These are phyloP conservation scores for Daldinia childiae DNA, from an alignment of 495 filamentous ascomycete genomes.

Conservation along the genomic window DNA sequence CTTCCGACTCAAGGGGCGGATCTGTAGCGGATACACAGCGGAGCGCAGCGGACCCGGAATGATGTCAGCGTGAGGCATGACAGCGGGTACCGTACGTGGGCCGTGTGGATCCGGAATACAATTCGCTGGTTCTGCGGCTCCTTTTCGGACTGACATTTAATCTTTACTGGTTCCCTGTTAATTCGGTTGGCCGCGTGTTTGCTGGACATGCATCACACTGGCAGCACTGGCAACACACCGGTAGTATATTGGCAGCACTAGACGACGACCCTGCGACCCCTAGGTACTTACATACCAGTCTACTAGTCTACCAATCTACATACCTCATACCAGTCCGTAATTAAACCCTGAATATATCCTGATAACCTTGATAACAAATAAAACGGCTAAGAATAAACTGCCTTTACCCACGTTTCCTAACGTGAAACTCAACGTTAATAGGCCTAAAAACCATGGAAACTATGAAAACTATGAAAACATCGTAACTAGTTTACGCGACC, in stretches of 20 bases:
- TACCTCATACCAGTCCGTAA: too few species aligned
- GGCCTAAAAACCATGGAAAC: slow-evolving; percentile 8
- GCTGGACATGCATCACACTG: slow-evolving; percentile 29
- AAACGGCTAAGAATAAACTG: slow-evolving; percentile 12
- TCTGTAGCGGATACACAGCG: slow-evolving; percentile 38
- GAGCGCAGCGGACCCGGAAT: slow-evolving; percentile 39
- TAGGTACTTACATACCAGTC: too few species aligned
- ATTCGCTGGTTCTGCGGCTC: slow-evolving; percentile 40
- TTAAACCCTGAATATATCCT: not conserved
- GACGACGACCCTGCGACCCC: not conserved
- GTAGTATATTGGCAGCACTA: not conserved
- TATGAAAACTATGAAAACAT: slow-evolving; percentile 4
- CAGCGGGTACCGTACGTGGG: slow-evolving; percentile 36
- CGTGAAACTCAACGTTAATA: slow-evolving; percentile 18
- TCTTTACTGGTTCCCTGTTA: slow-evolving; percentile 12
- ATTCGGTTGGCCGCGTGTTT: slow-evolving; percentile 33
- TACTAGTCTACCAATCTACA: too few species aligned
- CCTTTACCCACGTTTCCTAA: not conserved
- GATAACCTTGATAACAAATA: slow-evolving; percentile 12
- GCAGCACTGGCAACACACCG: not conserved
- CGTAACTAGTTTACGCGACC: slow-evolving; percentile 22
- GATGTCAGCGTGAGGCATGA: slow-evolving; percentile 38
- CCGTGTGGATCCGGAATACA: slow-evolving; percentile 35
- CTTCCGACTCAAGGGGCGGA: slow-evolving; percentile 34
- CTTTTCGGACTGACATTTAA: slow-evolving; percentile 31